Base-by-base conservation (phyloP, 108 stramenopile genomes). In the Cyclotella cryptica region DNA sequence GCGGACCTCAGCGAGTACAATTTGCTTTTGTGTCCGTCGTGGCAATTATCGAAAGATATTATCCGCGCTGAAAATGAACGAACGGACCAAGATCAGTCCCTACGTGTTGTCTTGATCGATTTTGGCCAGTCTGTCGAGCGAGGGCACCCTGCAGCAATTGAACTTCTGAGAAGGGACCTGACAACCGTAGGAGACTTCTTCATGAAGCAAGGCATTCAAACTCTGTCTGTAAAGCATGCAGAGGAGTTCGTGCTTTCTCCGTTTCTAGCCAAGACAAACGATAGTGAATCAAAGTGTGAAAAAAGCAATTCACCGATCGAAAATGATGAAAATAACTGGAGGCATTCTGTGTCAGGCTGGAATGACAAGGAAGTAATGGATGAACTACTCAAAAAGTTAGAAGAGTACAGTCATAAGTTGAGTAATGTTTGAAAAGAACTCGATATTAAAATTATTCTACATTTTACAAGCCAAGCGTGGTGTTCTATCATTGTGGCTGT, bases 1-100 rank as follows among this genome's bases (percentile, higher is more conserved):
- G 93, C 86, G 7, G 93, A 94, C 65, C 63, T 94, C 6, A 87
- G 84, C 62, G 94, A 95, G 69, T 93, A 93, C 84, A 95, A 95
- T 67, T 85, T 95, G 15, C 69, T 95, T 44, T 80, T 95, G 12
- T 86, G 79, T 59, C 90, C 92, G 8, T 69, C 72, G 1, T 55
- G 66, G 58, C 70, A 86, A 54, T 64, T 88, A 18, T 60, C 78
- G 49, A 75, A 80, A 19, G 69, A 49, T 22, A 67, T 10, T 17
- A n/a, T 62, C 22, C 39, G 17, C 0, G 24, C 58, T 41, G 28
- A 57, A 45, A 43, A 70, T 14, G 60, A 83, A 43, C 11, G 45
- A 49, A 64, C 42, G 18, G 59, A 74, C 9, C 65, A 85, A 22
- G 77, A 82, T 19, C 69, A 85, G 18, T 78, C 78, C 28, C 62